These are phyloP conservation scores for Filosporella fistucella DNA, from an alignment of 495 filamentous ascomycete species.

Conservation along the genomic window DNA sequence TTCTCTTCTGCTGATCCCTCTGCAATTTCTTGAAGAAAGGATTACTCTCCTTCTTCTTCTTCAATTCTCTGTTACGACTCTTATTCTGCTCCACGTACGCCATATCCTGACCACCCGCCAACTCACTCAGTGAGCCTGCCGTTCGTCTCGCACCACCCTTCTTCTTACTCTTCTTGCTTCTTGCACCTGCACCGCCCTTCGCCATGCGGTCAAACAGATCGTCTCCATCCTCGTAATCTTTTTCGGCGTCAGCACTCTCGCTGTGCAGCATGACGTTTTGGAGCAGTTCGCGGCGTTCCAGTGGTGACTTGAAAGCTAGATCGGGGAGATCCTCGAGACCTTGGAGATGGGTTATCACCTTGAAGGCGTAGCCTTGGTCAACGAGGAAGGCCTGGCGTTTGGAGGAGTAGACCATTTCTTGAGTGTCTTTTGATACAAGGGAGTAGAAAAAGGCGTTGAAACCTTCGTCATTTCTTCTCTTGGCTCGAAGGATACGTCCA, in stretches of 20 bases:
- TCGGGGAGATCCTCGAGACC: constrained; percentile 82
- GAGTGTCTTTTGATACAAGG: constrained; percentile 92
- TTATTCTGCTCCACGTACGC: constrained; percentile 87
- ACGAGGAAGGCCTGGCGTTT: constrained; percentile 98
- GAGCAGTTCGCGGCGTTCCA: constrained; percentile 83
- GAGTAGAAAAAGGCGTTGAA: constrained; percentile 99
- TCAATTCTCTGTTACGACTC: constrained; percentile 74
- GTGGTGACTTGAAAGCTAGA: constrained; percentile 73
- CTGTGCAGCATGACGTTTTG: constrained; percentile 83
- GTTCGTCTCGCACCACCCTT: constrained; percentile 66
- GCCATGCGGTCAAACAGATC: constrained; percentile 70
- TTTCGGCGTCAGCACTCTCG: constrained; percentile 43
- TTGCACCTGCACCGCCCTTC: constrained; percentile 25
- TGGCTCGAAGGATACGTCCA: constrained; percentile 91
- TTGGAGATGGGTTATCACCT: constrained; percentile 94
- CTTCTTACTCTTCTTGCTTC: constrained; percentile 37
- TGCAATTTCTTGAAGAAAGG: constrained; percentile 75
- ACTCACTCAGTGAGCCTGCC: constrained; percentile 77
- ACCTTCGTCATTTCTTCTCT: constrained; percentile 94
- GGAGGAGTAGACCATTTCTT: constrained; percentile 97
- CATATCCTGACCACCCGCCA: constrained; percentile 92
- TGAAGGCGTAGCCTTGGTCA: constrained; percentile 98
- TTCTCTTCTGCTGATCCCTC: constrained; percentile 60
- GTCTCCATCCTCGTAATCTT: constrained; percentile 74
- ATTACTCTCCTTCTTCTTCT: constrained; percentile 54